Base-by-base conservation (phyloP, 805 yeast species). In the Saccharomyces paradoxus region DNA sequence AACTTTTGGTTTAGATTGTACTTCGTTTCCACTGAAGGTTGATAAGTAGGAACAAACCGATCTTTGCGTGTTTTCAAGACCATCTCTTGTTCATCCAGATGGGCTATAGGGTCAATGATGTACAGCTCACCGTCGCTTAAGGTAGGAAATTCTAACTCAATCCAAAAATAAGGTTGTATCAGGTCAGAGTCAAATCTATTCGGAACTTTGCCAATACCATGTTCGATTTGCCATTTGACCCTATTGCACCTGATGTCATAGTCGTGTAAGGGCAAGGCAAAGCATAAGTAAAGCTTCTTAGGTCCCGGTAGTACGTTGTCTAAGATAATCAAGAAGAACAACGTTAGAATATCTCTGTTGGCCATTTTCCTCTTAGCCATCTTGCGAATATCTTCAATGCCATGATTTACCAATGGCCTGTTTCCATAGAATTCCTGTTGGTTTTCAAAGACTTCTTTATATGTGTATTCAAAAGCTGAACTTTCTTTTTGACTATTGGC, bases 91-190 rank as follows among this genome's bases (percentile, higher is more conserved):
- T 61, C 58, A 5, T 60, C 50, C 4, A 60, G 14, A 41, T 60
- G 58, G 7, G 63, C 64, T 3, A 63, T 48, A 4, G 69, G 69
- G 53, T 65, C 69, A 24, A 65, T 58, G 2, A 62, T 56, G 47
- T 58, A 62, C 2, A 61, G 13, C 14, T 56, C 51, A 28, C 48
- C 32, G 9, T 49, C 17, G 22, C 46, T 44, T 13, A 41, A 31
- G 10, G 21, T 17, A 24, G 53, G 46, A 26, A 55, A 27, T 5
- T 53, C 44, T 10, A 63, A 41, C 47, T 65, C 68, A 26, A 65
- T 55, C 69, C 69, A 65, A 50, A 64, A 63, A 56, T 56, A 52
- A 6, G 69, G 69, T n/a, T 56, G 52, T 9, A 64, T 48, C 14
- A 64, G 50, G 50, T 65, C 69, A 3, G 65, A 52, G 56, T 65